Evolutionary conservation across 129 eudicot genomes (phyloP).

Genomic region (Escallonia herrerae): DNA sequence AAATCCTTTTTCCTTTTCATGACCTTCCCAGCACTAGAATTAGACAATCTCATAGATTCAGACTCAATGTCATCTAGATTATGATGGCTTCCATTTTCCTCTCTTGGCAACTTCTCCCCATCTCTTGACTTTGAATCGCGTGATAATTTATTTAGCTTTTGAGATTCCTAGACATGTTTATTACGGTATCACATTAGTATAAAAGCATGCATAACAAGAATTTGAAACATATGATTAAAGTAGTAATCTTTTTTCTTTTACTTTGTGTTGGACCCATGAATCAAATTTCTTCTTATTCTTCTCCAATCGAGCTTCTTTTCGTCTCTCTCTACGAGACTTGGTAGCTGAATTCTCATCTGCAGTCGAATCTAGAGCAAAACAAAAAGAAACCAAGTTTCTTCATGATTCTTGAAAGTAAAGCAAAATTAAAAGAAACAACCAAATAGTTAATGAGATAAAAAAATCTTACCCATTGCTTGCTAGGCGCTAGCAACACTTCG

Average conservation of each 20-base stretch:
- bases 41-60: not conserved
- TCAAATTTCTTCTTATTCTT: constrained; percentile 55
- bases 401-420: not conserved
- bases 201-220: not conserved
- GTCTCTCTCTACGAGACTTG: constrained; percentile 47
- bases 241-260: constrained; percentile 8
- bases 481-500: no score
- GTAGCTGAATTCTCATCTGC: constrained; percentile 21
- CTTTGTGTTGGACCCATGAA: constrained; percentile 56
- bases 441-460: not conserved
- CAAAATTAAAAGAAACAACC: not conserved
- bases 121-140: constrained; percentile 17
- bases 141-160: constrained; percentile 21
- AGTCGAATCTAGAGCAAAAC: constrained; percentile 1
- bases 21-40: not conserved
- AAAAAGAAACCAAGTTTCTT: not conserved
- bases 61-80: not conserved
- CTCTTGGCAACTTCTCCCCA: constrained; percentile 6
- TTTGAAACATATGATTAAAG: not conserved
- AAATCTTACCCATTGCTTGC: not conserved
- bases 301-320: constrained; percentile 64
- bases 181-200: not conserved
- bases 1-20: no score
- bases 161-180: constrained; percentile 23
- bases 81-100: constrained; percentile 1